Conservation (phyloP, 345 rosid species). For the Euclidium syriacum region DNA sequence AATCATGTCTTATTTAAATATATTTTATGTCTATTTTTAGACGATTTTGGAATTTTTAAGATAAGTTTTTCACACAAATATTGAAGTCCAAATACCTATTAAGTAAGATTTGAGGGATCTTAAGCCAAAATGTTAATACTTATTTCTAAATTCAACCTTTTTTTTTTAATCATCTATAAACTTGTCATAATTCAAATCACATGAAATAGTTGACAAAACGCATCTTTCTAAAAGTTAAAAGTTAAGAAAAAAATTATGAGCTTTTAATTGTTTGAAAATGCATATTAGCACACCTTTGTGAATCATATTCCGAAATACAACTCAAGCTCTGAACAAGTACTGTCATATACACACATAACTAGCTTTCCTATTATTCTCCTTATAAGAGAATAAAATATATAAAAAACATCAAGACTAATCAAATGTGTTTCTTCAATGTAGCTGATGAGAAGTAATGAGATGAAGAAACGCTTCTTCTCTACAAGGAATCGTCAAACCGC, state of each 20-base stretch:
- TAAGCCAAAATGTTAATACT: no score
- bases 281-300: neutral
- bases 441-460: slow-evolving; percentile 39
- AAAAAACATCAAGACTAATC: neutral
- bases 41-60: no score
- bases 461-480: slow-evolving; percentile 52
- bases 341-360: slow-evolving; percentile 12
- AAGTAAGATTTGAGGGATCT: no score
- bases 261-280: neutral
- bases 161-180: no score
- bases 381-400: neutral
- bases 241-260: neutral
- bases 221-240: neutral
- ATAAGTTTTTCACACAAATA: no score
- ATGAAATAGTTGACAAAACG: no score
- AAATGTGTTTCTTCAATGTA: slow-evolving; percentile 27
- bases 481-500: slow-evolving; percentile 79
- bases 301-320: neutral
- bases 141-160: no score
- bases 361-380: neutral
- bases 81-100: no score
- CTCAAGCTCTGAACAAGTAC: slow-evolving; percentile 6
- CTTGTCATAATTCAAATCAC: no score
- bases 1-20: no score
- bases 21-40: no score